phyloP scores from a whole-genome alignment of 768 basidiomycete genomes.

The Hygrocybe coccinea region DNA sequence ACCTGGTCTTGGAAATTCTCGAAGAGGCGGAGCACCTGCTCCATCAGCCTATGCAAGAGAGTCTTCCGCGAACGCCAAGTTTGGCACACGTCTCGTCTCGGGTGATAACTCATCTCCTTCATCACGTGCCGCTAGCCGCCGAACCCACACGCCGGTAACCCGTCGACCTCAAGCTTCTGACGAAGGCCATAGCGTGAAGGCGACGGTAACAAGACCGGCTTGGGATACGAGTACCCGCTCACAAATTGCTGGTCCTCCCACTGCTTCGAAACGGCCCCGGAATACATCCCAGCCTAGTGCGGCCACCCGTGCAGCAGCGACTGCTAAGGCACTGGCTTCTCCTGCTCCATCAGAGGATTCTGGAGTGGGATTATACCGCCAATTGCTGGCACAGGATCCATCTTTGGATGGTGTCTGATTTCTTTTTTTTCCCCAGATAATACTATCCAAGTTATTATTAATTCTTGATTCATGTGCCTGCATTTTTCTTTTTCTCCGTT shows the following conservation, averaged over 20 bases:
- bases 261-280: constrained; percentile 54
- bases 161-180: constrained; percentile 50
- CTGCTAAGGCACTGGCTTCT: constrained; percentile 49
- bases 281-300: constrained; percentile 71
- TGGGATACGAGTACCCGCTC: constrained; percentile 65
- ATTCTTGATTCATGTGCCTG: neutral
- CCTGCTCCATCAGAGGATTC: constrained; percentile 80
- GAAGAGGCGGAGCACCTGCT: constrained; percentile 37
- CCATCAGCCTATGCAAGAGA: constrained; percentile 66
- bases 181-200: constrained; percentile 61
- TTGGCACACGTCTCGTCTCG: constrained; percentile 76
- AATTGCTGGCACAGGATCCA: constrained; percentile 72
- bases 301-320: constrained; percentile 40
- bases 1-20: constrained; percentile 34
- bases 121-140: constrained; percentile 59
- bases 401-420: constrained; percentile 49
- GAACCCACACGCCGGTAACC: constrained; percentile 45
- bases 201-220: constrained; percentile 69
- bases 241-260: constrained; percentile 26
- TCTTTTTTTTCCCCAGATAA: constrained; percentile 12
- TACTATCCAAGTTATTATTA: constrained; percentile 17
- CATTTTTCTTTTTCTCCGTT: neutral
- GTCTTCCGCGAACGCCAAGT: constrained; percentile 89
- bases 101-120: constrained; percentile 43
- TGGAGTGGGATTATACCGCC: constrained; percentile 78